A percentile compares a stretch with the other conserved stretches of the same genome.
These are phyloP conservation scores for Lepidium africanum DNA, from an alignment of 345 rosid species.

Conservation along the genomic window DNA sequence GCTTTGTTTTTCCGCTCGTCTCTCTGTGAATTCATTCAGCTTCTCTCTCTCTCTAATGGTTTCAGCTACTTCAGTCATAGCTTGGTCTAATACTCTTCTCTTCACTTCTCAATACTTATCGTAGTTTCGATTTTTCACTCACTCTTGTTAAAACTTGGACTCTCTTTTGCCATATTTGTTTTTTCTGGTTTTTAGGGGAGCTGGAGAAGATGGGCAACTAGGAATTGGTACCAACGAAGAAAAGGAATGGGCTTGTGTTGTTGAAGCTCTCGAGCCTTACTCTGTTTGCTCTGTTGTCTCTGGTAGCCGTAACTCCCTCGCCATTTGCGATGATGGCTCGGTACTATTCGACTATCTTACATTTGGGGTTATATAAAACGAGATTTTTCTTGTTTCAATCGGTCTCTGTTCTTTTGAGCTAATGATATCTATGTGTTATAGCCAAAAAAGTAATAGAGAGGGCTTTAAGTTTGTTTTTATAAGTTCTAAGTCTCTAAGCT, in stretches of 20 bases:
- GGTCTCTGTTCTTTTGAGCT: not conserved
- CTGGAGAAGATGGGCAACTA: constrained; percentile 98
- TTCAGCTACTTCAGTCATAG: constrained; percentile 36
- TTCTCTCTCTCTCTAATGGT: constrained; percentile 24
- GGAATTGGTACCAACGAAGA: constrained; percentile 83
- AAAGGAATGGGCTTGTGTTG: constrained; percentile 67
- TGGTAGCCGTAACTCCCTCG: constrained; percentile 97
- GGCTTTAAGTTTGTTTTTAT: not conserved
- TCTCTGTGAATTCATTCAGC: constrained; percentile 1
- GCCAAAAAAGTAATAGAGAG: not conserved
- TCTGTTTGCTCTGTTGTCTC: constrained; percentile 82
- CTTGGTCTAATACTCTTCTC: constrained; percentile 33
- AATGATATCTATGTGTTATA: not conserved
- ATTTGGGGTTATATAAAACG: not conserved
- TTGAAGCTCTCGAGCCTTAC: constrained; percentile 66
- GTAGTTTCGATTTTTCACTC: constrained; percentile 18
- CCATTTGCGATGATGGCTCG: constrained; percentile 91
- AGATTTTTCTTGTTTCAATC: not conserved
- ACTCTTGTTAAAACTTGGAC: not conserved
- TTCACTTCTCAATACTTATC: not conserved
- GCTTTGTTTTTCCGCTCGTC: constrained; percentile 15
- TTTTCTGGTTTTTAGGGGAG: constrained; percentile 53
- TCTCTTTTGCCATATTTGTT: not conserved
- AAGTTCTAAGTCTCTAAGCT: not conserved
- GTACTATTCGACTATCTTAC: constrained; percentile 23